Evolutionary conservation across 441 rosid genomes (phyloP).

Genomic region (Bruguiera hainesii): DNA sequence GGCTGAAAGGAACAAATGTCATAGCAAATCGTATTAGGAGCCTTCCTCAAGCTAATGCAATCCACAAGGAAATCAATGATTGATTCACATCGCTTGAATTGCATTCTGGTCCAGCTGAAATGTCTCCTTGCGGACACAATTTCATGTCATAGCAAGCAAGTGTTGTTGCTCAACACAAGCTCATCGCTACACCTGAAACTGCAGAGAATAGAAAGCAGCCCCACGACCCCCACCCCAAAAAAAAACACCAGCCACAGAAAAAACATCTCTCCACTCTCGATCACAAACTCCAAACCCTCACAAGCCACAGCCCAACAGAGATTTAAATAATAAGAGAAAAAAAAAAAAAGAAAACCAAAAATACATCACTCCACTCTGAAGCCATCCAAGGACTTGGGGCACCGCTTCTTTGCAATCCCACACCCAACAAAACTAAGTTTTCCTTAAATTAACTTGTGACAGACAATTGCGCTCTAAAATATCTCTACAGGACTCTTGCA

Average conservation of each 20-base stretch:
- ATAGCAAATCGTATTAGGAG: slow-evolving; percentile 38
- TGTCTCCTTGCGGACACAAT: slow-evolving; percentile 44
- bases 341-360: background rate
- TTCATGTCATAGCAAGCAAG: slow-evolving; percentile 22
- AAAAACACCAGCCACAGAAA: background rate
- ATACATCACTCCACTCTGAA: slow-evolving; percentile 2
- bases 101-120: slow-evolving; percentile 48
- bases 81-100: slow-evolving; percentile 46
- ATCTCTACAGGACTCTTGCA: slow-evolving; percentile 26
- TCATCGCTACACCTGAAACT: slow-evolving; percentile 11
- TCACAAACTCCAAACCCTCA: too few species aligned
- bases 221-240: slow-evolving; percentile 1
- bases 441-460: slow-evolving; percentile 20
- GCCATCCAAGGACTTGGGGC: slow-evolving; percentile 10
- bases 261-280: too few species aligned
- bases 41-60: slow-evolving; percentile 55
- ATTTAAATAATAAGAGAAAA: background rate
- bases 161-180: slow-evolving; percentile 20
- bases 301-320: background rate
- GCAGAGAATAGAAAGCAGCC: slow-evolving; percentile 7
- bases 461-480: slow-evolving; percentile 22
- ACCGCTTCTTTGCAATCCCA: slow-evolving; percentile 21
- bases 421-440: slow-evolving; percentile 20
- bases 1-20: slow-evolving; percentile 47
- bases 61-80: slow-evolving; percentile 60